These are phyloP conservation scores for Leishmania guyanensis DNA, from an alignment of 208 protist species.

Conservation along the genomic window DNA sequence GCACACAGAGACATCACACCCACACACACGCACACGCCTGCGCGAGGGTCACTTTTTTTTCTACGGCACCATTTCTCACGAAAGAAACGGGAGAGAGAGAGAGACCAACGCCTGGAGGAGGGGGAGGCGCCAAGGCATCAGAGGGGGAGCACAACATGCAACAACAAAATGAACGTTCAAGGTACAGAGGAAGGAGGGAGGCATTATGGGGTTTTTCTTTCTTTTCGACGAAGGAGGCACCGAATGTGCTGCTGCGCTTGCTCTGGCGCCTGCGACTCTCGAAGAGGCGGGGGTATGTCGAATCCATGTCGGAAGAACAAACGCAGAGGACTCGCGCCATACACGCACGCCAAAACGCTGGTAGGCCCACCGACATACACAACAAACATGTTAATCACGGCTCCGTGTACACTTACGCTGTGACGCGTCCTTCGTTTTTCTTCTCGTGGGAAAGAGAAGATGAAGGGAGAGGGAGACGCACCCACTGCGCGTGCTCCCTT, in stretches of 20 bases:
- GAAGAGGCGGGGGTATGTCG: not conserved
- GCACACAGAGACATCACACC: not conserved
- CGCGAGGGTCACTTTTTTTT: not conserved
- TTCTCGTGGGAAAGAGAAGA: not conserved
- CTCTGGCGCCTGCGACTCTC: not conserved
- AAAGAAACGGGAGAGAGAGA: not conserved
- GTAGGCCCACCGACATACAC: not conserved
- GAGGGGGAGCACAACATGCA: not conserved
- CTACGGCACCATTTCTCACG: not conserved
- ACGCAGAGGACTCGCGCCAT: not conserved
- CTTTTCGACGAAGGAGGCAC: not conserved
- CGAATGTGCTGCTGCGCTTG: not conserved
- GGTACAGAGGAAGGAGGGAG: not conserved
- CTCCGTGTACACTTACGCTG: conserved; percentile 1
- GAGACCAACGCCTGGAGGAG: not conserved
- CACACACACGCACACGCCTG: not conserved
- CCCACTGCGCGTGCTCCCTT: not conserved
- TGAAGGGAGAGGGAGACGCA: not conserved
- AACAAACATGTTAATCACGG: conserved; percentile 9
- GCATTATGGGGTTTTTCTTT: not conserved
- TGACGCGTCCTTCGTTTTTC: not conserved
- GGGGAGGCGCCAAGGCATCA: not conserved
- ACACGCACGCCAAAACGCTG: not conserved
- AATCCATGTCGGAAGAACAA: not conserved
- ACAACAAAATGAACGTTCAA: conserved; percentile 4